Evolutionary conservation across 768 basidiomycete species (phyloP).

Genomic region (Polyporus arcularius): DNA sequence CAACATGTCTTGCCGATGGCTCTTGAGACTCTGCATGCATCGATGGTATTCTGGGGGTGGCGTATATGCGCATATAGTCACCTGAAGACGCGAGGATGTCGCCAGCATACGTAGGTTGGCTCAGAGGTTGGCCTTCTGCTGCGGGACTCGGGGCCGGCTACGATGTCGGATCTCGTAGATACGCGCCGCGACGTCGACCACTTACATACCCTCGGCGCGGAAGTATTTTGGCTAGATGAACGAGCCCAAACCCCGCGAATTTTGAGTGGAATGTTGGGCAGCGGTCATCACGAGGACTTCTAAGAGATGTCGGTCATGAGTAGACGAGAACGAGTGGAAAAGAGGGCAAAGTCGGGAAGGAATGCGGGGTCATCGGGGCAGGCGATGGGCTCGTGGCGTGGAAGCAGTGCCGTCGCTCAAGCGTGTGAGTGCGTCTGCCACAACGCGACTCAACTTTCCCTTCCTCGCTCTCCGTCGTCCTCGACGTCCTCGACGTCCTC

Average conservation of each 20-base stretch:
- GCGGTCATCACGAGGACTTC: neutral
- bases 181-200: neutral
- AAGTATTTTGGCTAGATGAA: neutral
- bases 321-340: neutral
- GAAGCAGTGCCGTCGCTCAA: conserved; percentile 21
- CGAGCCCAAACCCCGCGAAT: no score
- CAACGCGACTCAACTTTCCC: conserved; percentile 20
- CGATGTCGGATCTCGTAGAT: neutral
- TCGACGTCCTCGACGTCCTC: conserved; percentile 21
- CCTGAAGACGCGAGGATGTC: no score
- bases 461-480: conserved; percentile 11
- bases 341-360: neutral
- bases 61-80: no score
- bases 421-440: conserved; percentile 24
- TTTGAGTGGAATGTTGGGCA: no score
- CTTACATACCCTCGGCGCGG: neutral
- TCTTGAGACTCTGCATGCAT: neutral
- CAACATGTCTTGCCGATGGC: conserved; percentile 6
- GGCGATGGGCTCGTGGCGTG: conserved; percentile 22
- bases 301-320: neutral
- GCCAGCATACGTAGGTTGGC: no score
- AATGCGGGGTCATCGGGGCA: conserved; percentile 8
- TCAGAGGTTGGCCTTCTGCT: no score
- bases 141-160: conserved; percentile 2
- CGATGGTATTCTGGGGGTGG: neutral